These are phyloP conservation scores for Vaccinium vitisidaea DNA, from an alignment of 148 eudicot genomes.

Conservation along the genomic window DNA sequence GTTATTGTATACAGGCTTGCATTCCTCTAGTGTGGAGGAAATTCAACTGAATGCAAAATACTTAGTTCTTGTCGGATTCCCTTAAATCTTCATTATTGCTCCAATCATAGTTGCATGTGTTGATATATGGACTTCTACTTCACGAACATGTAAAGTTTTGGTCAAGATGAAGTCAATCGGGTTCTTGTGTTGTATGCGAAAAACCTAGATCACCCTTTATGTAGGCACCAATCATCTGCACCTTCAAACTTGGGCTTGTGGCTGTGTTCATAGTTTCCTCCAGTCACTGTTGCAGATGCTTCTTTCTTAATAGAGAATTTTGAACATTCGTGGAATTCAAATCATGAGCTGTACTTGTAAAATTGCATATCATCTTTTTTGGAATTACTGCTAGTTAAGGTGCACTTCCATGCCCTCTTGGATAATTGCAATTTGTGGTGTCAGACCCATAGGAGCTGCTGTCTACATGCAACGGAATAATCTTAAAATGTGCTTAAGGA, in stretches of 20 bases:
- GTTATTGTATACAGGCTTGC: background rate
- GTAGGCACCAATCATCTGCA: background rate
- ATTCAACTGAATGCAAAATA: background rate
- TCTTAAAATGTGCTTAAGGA: conserved; percentile 90
- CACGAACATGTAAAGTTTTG: background rate
- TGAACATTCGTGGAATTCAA: background rate
- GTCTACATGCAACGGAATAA: conserved; percentile 74
- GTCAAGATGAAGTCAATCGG: background rate
- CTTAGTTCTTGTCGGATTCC: background rate
- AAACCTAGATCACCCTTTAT: background rate
- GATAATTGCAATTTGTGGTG: conserved; percentile 2
- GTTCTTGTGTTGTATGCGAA: background rate
- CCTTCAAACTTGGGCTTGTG: background rate
- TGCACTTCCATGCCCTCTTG: background rate
- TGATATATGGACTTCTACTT: background rate
- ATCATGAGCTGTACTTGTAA: background rate
- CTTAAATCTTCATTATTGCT: background rate
- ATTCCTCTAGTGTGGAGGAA: background rate
- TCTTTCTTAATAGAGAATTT: background rate
- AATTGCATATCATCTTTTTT: background rate
- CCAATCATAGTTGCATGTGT: background rate
- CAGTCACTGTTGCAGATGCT: background rate
- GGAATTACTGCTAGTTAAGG: background rate
- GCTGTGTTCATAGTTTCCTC: background rate
- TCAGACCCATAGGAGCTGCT: conserved; percentile 94